phyloP scores from a whole-genome alignment of 495 filamentous ascomycete genomes.

The Talaromyces wortmannii region DNA sequence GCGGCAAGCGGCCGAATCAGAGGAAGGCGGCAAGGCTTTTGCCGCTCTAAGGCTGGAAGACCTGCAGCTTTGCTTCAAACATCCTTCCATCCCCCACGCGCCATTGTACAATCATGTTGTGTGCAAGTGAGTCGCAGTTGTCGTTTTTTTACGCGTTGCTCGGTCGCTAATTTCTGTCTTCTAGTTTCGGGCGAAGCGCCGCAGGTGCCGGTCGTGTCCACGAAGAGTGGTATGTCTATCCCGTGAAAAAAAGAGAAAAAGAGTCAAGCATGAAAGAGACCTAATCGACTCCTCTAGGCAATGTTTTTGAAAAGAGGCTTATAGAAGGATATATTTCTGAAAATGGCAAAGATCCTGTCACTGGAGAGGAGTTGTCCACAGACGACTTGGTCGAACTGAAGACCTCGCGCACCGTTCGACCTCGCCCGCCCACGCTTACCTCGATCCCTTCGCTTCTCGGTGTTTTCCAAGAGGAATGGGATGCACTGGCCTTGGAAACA shows the following conservation, averaged over 20 bases:
- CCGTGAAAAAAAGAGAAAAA: neutral
- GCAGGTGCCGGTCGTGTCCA: conserved; percentile 87
- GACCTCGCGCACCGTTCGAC: conserved; percentile 71
- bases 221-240: conserved; percentile 72
- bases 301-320: conserved; percentile 88
- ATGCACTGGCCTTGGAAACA: conserved; percentile 82
- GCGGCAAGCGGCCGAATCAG: neutral
- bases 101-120: conserved; percentile 52
- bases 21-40: neutral
- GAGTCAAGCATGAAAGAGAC: too few species aligned
- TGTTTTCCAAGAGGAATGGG: conserved; percentile 99
- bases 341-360: conserved; percentile 90
- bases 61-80: neutral
- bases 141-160: neutral
- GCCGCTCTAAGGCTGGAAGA: neutral
- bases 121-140: conserved; percentile 55
- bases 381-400: conserved; percentile 88
- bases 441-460: conserved; percentile 94
- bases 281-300: conserved; percentile 41
- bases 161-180: conserved; percentile 14
- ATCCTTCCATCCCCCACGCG: conserved; percentile 17
- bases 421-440: conserved; percentile 88
- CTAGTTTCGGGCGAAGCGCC: conserved; percentile 96
- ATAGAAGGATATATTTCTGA: conserved; percentile 93
- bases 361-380: conserved; percentile 74